Percentiles rank a stretch among this genome's conserved stretches.
Evolutionary conservation across 495 filamentous ascomycete genomes (phyloP).

Genomic region (Aspergillus sclerotioniger): DNA sequence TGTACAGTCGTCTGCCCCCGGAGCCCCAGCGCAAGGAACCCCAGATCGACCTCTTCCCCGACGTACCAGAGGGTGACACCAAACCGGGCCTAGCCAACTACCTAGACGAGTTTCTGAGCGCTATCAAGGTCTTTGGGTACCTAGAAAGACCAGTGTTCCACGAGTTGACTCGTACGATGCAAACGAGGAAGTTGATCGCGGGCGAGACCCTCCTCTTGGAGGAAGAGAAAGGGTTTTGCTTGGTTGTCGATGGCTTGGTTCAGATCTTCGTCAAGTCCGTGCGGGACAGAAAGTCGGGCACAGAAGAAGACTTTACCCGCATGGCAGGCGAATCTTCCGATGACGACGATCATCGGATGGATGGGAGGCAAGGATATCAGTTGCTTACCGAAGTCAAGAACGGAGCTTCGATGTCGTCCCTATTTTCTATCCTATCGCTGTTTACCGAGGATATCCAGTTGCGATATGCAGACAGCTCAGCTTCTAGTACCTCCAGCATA

Average conservation of each 20-base stretch:
- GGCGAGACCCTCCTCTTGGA: slow-evolving; percentile 93
- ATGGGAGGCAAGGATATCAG: slow-evolving; percentile 79
- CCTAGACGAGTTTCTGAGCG: slow-evolving; percentile 94
- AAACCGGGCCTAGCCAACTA: slow-evolving; percentile 93
- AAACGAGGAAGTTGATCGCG: slow-evolving; percentile 91
- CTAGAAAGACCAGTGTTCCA: slow-evolving; percentile 95
- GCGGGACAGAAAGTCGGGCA: slow-evolving; percentile 47
- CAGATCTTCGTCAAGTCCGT: slow-evolving; percentile 97
- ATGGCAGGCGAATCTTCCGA: slow-evolving; percentile 50
- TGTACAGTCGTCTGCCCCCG: slow-evolving; percentile 89
- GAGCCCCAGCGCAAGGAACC: slow-evolving; percentile 96
- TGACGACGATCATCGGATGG: slow-evolving; percentile 58
- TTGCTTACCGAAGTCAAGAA: slow-evolving; percentile 97
- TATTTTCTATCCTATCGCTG: slow-evolving; percentile 94
- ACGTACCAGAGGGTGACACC: slow-evolving; percentile 81
- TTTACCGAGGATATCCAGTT: slow-evolving; percentile 95
- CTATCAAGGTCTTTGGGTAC: slow-evolving; percentile 99
- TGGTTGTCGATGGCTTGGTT: slow-evolving; percentile 94
- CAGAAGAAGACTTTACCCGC: slow-evolving; percentile 22
- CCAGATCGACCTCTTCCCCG: slow-evolving; percentile 90
- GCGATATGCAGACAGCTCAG: slow-evolving; percentile 50
- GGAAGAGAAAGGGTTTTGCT: slow-evolving; percentile 96
- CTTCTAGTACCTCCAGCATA: slow-evolving; percentile 43
- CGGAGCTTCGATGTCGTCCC: slow-evolving; percentile 94
- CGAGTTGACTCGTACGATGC: slow-evolving; percentile 95